Evolutionary conservation across 805 yeast species (phyloP).

Genomic region (Cyberlindnera americana): DNA sequence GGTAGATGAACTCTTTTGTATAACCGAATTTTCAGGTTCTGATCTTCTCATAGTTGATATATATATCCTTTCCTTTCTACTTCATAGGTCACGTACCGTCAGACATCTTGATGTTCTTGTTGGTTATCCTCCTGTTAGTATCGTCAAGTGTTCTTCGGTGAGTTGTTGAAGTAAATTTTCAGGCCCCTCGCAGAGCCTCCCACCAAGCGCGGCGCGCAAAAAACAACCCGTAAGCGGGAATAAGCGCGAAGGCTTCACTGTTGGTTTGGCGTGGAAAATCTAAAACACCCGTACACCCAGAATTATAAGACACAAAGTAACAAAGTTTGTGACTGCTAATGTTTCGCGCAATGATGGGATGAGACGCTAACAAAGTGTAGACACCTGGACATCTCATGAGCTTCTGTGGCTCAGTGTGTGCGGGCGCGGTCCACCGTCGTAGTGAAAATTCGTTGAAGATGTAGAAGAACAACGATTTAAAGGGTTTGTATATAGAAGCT

Average conservation of each 20-base stretch:
- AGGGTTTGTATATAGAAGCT: not conserved
- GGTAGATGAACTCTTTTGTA: too few species aligned
- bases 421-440: too few species aligned
- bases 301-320: too few species aligned
- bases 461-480: not conserved
- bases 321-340: slow-evolving; percentile 10
- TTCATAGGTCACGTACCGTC: slow-evolving; percentile 27
- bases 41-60: too few species aligned
- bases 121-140: slow-evolving; percentile 2
- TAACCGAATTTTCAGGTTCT: too few species aligned
- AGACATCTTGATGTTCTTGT: slow-evolving; percentile 27
- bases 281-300: slow-evolving; percentile 6
- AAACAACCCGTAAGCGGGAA: not conserved
- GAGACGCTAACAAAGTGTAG: not conserved
- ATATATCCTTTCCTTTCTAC: not conserved
- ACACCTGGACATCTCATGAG: slow-evolving; percentile 11
- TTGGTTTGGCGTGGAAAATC: not conserved
- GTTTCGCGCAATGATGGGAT: not conserved
- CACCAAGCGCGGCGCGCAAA: slow-evolving; percentile 1
- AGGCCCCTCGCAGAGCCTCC: slow-evolving; percentile 7
- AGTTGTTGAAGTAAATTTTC: slow-evolving; percentile 22
- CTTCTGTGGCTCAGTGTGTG: too few species aligned
- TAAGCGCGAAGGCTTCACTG: not conserved
- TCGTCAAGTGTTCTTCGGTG: slow-evolving; percentile 6
- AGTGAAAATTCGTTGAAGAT: slow-evolving; percentile 17